Evolutionary conservation across 179 eudicot species (phyloP), one percentile per base, ranked within the genome.

Genomic region (Nepenthes alata): DNA sequence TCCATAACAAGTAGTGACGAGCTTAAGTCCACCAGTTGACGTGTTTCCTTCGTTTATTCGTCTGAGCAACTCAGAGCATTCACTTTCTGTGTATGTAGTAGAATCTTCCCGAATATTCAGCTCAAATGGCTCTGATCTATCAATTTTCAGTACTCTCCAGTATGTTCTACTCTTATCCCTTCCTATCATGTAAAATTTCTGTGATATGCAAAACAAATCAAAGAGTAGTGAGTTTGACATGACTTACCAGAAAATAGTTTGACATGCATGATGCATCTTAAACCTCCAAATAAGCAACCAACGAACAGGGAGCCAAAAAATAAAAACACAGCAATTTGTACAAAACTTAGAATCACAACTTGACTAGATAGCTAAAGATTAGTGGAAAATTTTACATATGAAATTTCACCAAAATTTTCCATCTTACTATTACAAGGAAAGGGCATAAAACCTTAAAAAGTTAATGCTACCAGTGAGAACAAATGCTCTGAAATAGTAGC

Each of bases 181-280:
- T 75, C 98, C 98, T 56, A 89, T 70, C 86, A 93, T 85, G 69
- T 93, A 93, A 67, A 81, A 93, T 48, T 83, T 83, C 98, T 93
- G 91, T 2, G 47, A 62, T 52, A 35, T 11, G 45, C 13, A 62
- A 58, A 49, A 41, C 11, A 5, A 8, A 55, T 58, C 38, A 15
- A 13, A 35, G 47, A 7, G 25, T 13, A 25, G 25, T 25, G 25
- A 12, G 16, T 4, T 11, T 15, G 6, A 52, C 15, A 13, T 15
- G 14, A 25, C 25, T 25, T 25, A 25, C 25, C 25, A 25, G 25
- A 25, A 25, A 25, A 25, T 5, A 12, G 16, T 4, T 11, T 15
- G 6, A 52, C 15, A 13, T 15, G 14, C 13, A 13, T 52, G 7
- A 10, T 3, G 12, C 47, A 12, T 49, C n/a, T 15, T 1, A 13